Percentiles rank a stretch among this genome's conserved stretches.
phyloP scores from a whole-genome alignment of 306 rosid species.

The Castanopsis chinensis region DNA sequence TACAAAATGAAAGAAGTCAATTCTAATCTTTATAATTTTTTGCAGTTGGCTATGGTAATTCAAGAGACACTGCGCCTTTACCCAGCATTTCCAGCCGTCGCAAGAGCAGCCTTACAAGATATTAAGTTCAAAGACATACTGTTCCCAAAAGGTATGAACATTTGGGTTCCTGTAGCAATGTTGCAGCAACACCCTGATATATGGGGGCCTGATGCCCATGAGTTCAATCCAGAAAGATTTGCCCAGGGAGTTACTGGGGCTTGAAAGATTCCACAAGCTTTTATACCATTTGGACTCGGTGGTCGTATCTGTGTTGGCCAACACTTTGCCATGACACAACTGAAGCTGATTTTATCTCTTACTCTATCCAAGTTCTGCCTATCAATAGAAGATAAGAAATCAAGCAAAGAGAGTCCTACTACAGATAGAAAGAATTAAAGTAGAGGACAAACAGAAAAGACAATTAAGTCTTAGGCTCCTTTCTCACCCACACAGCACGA shows the following conservation, averaged over 20 bases:
- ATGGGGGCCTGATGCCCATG: slow-evolving; percentile 24
- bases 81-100: slow-evolving; percentile 16
- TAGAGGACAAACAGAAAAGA: too few relatives aligned
- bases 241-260: not conserved
- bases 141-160: slow-evolving; percentile 25
- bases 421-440: too few relatives aligned
- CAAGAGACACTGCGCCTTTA: slow-evolving; percentile 25
- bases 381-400: too few relatives aligned
- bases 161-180: slow-evolving; percentile 16
- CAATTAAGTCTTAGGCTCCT: too few relatives aligned
- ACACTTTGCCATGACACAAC: slow-evolving; percentile 18
- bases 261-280: slow-evolving; percentile 30
- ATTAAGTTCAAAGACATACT: not conserved
- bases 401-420: too few relatives aligned
- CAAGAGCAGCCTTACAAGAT: slow-evolving; percentile 28
- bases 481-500: too few relatives aligned
- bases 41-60: slow-evolving; percentile 27
- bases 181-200: slow-evolving; percentile 2
- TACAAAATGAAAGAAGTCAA: too few relatives aligned
- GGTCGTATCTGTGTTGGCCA: slow-evolving; percentile 20
- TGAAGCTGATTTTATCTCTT: not conserved
- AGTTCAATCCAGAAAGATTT: slow-evolving; percentile 28
- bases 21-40: not conserved
- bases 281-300: slow-evolving; percentile 25
- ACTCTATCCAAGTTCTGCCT: slow-evolving; percentile 30